phyloP scores from a whole-genome alignment of 2,329 filamentous ascomycete genomes.

The Trichoderma polysporum region DNA sequence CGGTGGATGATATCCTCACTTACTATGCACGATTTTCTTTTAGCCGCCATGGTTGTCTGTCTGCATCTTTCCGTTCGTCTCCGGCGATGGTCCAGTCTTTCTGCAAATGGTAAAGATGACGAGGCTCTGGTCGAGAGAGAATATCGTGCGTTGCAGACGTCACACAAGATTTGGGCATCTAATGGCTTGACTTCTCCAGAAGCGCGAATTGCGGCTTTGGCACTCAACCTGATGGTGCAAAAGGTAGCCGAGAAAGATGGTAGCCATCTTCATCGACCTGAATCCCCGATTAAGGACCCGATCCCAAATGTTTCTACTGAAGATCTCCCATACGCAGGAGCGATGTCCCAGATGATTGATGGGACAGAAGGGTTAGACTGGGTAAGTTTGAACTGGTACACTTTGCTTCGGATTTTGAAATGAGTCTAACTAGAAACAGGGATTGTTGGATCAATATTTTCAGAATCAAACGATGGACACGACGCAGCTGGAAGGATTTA shows the following conservation, averaged over 20 bases:
- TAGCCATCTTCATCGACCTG: not conserved
- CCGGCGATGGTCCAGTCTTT: not conserved
- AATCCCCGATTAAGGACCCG: not conserved
- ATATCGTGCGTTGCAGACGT: not conserved
- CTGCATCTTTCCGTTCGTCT: conserved; percentile 8
- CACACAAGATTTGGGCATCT: not conserved
- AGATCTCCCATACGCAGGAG: not conserved
- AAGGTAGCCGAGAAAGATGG: not conserved
- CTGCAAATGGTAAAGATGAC: not conserved
- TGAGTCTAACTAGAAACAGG: not conserved
- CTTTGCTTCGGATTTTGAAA: not conserved
- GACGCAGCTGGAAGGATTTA: not conserved
- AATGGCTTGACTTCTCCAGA: not conserved
- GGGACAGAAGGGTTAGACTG: not conserved
- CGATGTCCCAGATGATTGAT: conserved; percentile 17
- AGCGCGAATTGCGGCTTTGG: not conserved
- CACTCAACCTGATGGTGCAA: not conserved
- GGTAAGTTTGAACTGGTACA: not conserved
- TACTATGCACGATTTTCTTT: conserved; percentile 3
- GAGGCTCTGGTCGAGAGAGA: not conserved
- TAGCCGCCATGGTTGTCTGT: conserved; percentile 10
- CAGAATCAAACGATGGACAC: not conserved
- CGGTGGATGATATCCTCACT: conserved; percentile 2
- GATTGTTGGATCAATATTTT: not conserved
- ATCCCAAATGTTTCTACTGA: not conserved